Percentiles rank a stretch among this genome's conserved stretches.
phyloP scores from a whole-genome alignment of 176 grass and related monocot genomes.

The Aechmea fasciata region DNA sequence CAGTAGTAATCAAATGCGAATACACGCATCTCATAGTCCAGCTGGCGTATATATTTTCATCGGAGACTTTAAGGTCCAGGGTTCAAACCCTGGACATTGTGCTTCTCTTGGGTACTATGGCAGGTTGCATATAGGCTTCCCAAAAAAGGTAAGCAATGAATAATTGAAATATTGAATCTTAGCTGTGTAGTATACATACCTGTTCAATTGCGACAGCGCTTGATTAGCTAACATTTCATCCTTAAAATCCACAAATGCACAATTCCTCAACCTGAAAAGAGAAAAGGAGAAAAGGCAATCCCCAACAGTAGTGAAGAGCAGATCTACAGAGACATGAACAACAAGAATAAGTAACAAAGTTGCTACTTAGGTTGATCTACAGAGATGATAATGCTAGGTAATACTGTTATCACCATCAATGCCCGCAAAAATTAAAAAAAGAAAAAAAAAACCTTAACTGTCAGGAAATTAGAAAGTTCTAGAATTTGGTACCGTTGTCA shows the following conservation, averaged over 20 bases:
- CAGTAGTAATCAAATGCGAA: background rate
- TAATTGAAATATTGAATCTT: too few relatives aligned
- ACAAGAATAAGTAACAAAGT: background rate
- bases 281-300: conserved; percentile 10
- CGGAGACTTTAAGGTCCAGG: too few relatives aligned
- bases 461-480: too few relatives aligned
- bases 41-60: too few relatives aligned
- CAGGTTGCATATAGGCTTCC: too few relatives aligned
- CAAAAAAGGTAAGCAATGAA: too few relatives aligned
- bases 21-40: background rate
- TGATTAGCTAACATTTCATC: conserved; percentile 56
- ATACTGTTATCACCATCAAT: background rate
- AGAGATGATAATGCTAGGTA: background rate
- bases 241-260: conserved; percentile 89
- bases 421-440: background rate
- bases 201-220: conserved; percentile 65
- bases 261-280: conserved; percentile 63
- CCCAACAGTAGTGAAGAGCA: conserved; percentile 3
- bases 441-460: too few relatives aligned
- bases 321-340: background rate
- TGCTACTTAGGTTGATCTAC: background rate
- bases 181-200: conserved; percentile 20
- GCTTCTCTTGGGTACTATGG: too few relatives aligned
- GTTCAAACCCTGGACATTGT: too few relatives aligned
- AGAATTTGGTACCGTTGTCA: too few relatives aligned